phyloP scores from a whole-genome alignment of 1,139 yeast genomes.

The Sugiyamaella sp. region DNA sequence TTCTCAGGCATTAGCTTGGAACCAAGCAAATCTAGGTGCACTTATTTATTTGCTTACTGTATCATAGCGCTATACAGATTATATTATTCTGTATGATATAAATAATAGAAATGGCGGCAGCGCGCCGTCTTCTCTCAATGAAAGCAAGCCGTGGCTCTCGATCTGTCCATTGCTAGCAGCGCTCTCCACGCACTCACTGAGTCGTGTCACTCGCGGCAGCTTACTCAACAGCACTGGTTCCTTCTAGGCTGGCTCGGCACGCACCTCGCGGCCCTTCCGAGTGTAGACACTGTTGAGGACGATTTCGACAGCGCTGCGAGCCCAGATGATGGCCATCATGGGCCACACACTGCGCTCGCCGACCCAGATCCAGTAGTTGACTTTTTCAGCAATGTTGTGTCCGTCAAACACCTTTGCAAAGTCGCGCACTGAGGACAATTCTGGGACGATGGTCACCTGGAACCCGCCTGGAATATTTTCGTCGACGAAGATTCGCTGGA shows the following conservation, averaged over 20 bases:
- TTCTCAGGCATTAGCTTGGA: too few species aligned
- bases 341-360: conserved; percentile 98
- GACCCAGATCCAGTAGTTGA: conserved; percentile 85
- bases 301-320: conserved; percentile 89
- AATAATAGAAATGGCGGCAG: too few species aligned
- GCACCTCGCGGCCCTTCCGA: conserved; percentile 28
- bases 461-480: conserved; percentile 78
- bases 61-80: too few species aligned
- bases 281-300: conserved; percentile 77
- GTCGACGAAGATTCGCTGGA: conserved; percentile 81
- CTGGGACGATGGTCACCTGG: conserved; percentile 93
- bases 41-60: too few species aligned
- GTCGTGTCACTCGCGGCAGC: too few species aligned
- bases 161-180: too few species aligned
- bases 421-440: conserved; percentile 63
- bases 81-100: too few species aligned
- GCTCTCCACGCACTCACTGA: too few species aligned
- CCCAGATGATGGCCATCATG: conserved; percentile 77
- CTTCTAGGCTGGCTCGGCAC: background rate
- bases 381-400: conserved; percentile 64
- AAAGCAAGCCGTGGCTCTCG: too few species aligned
- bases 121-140: too few species aligned
- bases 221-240: too few species aligned
- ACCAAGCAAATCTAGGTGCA: too few species aligned
- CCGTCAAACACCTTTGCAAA: conserved; percentile 76